Conservation (phyloP, 768 basidiomycete species). For the Phallus indusiatus region DNA sequence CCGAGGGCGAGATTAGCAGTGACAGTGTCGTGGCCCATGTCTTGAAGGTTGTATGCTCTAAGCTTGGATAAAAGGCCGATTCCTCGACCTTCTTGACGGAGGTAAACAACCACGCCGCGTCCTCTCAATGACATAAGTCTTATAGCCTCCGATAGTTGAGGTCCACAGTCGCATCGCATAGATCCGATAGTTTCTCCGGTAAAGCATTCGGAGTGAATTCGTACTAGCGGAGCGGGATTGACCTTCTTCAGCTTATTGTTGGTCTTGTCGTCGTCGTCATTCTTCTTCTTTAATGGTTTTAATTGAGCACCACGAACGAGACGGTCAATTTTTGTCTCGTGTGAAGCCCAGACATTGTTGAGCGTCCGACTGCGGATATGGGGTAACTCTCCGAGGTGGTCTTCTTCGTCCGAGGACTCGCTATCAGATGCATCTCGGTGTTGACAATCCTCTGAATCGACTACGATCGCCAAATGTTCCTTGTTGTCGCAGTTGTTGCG, state of each 20-base stretch:
- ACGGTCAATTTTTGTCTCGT: conserved; percentile 89
- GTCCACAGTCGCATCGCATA: conserved; percentile 98
- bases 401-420: background rate
- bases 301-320: conserved; percentile 78
- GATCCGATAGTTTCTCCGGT: conserved; percentile 97
- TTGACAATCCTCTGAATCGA: conserved; percentile 53
- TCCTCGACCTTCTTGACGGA: conserved; percentile 95
- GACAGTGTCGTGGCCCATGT: conserved; percentile 98
- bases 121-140: conserved; percentile 79
- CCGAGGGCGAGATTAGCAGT: conserved; percentile 94
- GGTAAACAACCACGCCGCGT: conserved; percentile 87
- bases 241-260: conserved; percentile 21
- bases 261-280: background rate
- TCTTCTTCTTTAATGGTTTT: background rate
- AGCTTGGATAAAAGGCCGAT: conserved; percentile 95
- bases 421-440: background rate
- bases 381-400: conserved; percentile 26
- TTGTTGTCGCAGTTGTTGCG: conserved; percentile 88
- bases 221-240: conserved; percentile 67
- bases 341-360: conserved; percentile 73
- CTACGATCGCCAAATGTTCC: conserved; percentile 92
- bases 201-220: conserved; percentile 98
- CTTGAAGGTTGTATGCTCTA: conserved; percentile 94
- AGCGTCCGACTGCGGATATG: conserved; percentile 71
- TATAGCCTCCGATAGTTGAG: conserved; percentile 97